phyloP scores from a whole-genome alignment of 306 rosid genomes.

The Medicago ruthenica region DNA sequence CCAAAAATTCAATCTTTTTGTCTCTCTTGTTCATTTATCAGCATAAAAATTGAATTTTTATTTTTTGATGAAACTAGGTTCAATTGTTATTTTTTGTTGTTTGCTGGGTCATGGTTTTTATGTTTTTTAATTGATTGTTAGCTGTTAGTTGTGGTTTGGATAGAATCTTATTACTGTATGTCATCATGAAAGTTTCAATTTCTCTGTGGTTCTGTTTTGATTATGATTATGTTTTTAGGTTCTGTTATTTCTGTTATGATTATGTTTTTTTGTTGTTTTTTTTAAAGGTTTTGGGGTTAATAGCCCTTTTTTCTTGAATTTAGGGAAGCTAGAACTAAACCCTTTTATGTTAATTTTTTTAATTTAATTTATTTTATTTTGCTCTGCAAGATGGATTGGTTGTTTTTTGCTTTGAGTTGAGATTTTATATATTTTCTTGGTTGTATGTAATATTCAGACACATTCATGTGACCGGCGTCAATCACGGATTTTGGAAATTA shows the following conservation, averaged over 20 bases:
- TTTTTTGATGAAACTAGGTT: conserved; percentile 13
- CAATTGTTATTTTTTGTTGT: conserved; percentile 8
- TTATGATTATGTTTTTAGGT: conserved; percentile 3
- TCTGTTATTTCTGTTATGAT: neutral
- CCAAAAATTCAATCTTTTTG: conserved; percentile 8
- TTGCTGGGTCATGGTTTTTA: neutral
- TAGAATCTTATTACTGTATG: neutral
- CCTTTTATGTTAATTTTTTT: neutral
- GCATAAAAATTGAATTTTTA: neutral
- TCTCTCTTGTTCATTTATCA: conserved; percentile 11
- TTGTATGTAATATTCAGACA: neutral
- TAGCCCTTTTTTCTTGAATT: neutral
- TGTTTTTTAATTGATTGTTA: neutral
- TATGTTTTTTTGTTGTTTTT: neutral
- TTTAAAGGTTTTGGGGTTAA: neutral
- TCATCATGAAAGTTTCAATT: neutral
- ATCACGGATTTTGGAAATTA: too few species aligned
- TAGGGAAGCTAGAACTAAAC: neutral
- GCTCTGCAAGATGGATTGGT: neutral
- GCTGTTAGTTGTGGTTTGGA: neutral
- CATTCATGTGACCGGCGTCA: neutral
- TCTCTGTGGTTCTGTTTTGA: conserved; percentile 1
- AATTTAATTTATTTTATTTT: neutral
- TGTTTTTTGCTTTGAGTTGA: conserved; percentile 23
- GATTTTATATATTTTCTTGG: neutral